Evolutionary conservation across 2,329 filamentous ascomycete genomes (phyloP).

Genomic region (Blastomyces emzantsi): DNA sequence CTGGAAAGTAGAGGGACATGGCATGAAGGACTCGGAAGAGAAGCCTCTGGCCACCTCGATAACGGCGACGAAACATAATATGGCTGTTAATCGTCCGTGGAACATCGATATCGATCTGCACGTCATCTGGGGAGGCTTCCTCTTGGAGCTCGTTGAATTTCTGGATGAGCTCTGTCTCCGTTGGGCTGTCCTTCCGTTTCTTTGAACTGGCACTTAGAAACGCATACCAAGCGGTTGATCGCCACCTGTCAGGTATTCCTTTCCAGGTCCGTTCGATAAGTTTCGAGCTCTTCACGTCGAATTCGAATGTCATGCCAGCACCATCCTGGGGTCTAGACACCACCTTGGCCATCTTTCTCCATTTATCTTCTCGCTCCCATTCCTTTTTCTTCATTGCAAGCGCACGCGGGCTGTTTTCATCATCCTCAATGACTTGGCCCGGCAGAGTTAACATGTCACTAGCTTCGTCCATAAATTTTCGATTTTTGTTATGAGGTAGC

Average conservation of each 20-base stretch:
- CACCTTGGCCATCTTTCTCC: constrained; percentile 56
- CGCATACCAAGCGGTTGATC: constrained; percentile 85
- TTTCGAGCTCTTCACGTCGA: constrained; percentile 74
- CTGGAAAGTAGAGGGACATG: constrained; percentile 81
- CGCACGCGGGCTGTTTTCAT: constrained; percentile 41
- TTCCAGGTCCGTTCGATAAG: constrained; percentile 93
- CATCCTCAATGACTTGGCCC: constrained; percentile 41
- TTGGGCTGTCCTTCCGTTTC: constrained; percentile 50
- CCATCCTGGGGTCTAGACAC: constrained; percentile 40
- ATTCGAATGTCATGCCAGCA: constrained; percentile 61
- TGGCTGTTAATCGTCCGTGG: constrained; percentile 90
- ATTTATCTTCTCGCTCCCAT: constrained; percentile 55
- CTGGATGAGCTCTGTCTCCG: constrained; percentile 62
- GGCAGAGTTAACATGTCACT: constrained; percentile 57
- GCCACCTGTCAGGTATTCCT: constrained; percentile 93
- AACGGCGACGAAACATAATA: constrained; percentile 92
- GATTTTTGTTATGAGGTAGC: constrained; percentile 46
- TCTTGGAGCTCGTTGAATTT: constrained; percentile 65
- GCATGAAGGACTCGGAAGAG: constrained; percentile 89
- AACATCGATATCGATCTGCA: constrained; percentile 95
- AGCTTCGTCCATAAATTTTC: constrained; percentile 39
- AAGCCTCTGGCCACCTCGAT: constrained; percentile 82
- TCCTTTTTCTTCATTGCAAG: constrained; percentile 49
- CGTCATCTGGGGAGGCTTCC: constrained; percentile 73
- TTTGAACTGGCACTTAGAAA: constrained; percentile 74